Conservation (phyloP, 306 rosid genomes). For the Boehmeria nivea region DNA sequence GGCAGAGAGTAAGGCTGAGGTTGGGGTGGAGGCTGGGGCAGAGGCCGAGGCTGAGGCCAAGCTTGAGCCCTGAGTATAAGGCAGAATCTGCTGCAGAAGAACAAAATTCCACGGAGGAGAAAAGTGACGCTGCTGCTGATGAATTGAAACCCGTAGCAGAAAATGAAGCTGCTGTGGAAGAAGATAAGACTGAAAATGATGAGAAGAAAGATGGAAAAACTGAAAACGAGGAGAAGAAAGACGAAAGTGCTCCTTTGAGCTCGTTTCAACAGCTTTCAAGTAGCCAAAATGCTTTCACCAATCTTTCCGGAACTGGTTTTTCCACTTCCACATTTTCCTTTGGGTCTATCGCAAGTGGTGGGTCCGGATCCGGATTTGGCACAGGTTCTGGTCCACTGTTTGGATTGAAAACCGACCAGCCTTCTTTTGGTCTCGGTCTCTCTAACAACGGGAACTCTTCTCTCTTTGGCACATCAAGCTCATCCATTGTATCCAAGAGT, state of each 20-base stretch:
- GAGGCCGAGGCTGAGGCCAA: background rate
- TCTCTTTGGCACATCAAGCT: constrained; percentile 45
- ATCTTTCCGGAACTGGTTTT: constrained; percentile 87
- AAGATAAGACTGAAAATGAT: constrained; percentile 18
- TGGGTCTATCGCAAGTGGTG: constrained; percentile 53
- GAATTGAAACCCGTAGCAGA: constrained; percentile 32
- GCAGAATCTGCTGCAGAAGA: background rate
- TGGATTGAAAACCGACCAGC: constrained; percentile 40
- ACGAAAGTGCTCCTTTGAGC: constrained; percentile 40
- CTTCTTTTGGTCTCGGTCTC: constrained; percentile 63
- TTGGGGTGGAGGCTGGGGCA: no score
- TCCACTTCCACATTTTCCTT: constrained; percentile 75
- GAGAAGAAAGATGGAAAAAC: constrained; percentile 17
- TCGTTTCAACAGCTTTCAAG: constrained; percentile 88
- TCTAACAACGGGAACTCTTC: constrained; percentile 65
- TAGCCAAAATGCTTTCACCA: constrained; percentile 92
- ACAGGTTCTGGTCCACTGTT: constrained; percentile 43
- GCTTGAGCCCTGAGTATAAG: background rate
- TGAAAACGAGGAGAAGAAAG: constrained; percentile 37
- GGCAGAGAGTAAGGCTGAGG: constrained; percentile 11
- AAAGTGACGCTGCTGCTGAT: constrained; percentile 17
- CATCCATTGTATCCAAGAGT: constrained; percentile 46
- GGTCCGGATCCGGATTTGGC: constrained; percentile 45
- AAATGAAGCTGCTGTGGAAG: constrained; percentile 24
- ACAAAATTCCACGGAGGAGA: background rate